Conservation (phyloP, 371 early-diverging fungal species). For the Capillidium rhysosporum region DNA sequence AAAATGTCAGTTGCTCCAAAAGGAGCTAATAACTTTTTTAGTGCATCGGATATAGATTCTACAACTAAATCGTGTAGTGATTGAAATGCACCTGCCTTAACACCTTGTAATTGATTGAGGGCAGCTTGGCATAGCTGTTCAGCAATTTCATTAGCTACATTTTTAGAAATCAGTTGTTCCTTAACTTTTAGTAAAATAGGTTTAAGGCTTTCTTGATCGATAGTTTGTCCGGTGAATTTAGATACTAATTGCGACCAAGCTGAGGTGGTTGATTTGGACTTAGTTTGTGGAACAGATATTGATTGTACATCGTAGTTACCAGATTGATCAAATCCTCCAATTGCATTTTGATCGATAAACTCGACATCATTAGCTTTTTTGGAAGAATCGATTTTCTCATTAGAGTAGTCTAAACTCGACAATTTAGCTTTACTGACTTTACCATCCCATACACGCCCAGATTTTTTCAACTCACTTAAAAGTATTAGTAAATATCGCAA, state of each 20-base stretch:
- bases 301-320: background rate
- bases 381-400: constrained; percentile 12
- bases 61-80: constrained; percentile 20
- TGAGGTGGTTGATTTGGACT: constrained; percentile 6
- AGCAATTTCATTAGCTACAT: constrained; percentile 85
- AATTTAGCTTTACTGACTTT: constrained; percentile 37
- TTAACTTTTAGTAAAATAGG: constrained; percentile 61
- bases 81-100: constrained; percentile 53
- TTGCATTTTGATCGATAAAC: constrained; percentile 14
- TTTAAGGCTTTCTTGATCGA: constrained; percentile 40
- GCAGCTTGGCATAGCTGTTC: constrained; percentile 69
- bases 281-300: background rate
- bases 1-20: constrained; percentile 90
- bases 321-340: background rate
- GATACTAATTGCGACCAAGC: no score
- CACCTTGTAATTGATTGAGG: constrained; percentile 46
- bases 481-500: background rate
- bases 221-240: constrained; percentile 36
- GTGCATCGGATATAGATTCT: constrained; percentile 50
- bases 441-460: constrained; percentile 42
- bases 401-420: constrained; percentile 42
- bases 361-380: constrained; percentile 6
- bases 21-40: constrained; percentile 78
- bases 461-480: constrained; percentile 17
- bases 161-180: constrained; percentile 80